Percentiles rank a stretch among this genome's conserved stretches.
Conservation (phyloP, 441 rosid genomes). For the Bruguiera hainesii region DNA sequence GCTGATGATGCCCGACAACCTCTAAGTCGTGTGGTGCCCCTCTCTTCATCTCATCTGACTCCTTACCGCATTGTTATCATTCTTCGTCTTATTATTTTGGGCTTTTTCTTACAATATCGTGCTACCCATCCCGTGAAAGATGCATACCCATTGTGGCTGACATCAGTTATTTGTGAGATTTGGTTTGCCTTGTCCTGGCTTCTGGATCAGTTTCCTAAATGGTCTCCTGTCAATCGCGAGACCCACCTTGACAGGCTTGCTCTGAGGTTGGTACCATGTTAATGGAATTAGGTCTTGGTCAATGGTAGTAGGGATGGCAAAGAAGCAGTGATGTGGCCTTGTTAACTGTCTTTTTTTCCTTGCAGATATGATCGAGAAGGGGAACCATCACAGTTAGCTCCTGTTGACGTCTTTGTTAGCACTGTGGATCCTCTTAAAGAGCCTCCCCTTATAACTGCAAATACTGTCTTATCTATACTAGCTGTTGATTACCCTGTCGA, state of each 20-base stretch:
- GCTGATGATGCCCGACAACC: constrained; percentile 95
- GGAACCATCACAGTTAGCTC: constrained; percentile 88
- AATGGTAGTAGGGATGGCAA: neutral
- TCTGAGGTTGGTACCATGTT: constrained; percentile 54
- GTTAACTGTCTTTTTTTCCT: constrained; percentile 13
- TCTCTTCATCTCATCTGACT: constrained; percentile 76
- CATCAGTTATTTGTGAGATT: constrained; percentile 95
- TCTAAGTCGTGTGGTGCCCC: constrained; percentile 80
- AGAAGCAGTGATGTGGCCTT: constrained; percentile 4
- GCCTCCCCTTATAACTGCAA: constrained; percentile 93
- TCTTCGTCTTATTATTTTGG: constrained; percentile 95
- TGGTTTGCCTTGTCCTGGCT: constrained; percentile 99
- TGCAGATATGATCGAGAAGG: constrained; percentile 93
- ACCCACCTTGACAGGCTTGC: constrained; percentile 94
- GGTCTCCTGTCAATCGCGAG: constrained; percentile 95
- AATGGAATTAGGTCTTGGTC: neutral
- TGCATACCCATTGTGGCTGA: constrained; percentile 94
- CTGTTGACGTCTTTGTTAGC: constrained; percentile 95
- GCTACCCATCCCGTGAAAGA: constrained; percentile 88
- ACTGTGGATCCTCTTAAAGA: constrained; percentile 99
- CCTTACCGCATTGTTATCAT: constrained; percentile 93
- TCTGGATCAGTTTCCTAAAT: constrained; percentile 97
- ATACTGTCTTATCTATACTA: constrained; percentile 94
- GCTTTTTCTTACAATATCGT: constrained; percentile 94
- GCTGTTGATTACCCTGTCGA: constrained; percentile 97